A percentile compares a stretch with the other conserved stretches of the same genome.
These are phyloP conservation scores for Avena sativa DNA, from an alignment of 176 grass and related monocot species.

Conservation along the genomic window DNA sequence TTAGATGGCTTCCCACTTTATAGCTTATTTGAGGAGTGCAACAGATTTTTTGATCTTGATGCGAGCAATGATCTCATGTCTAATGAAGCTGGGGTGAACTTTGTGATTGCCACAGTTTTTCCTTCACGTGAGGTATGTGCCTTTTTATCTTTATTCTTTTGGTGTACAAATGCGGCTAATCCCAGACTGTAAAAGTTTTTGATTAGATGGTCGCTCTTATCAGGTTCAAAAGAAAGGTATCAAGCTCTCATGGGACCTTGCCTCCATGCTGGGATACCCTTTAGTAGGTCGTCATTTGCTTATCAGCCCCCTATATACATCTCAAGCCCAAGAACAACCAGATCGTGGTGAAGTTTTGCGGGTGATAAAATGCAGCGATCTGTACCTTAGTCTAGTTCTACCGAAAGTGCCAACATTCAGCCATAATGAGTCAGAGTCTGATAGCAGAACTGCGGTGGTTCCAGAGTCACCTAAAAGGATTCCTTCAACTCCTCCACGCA, in stretches of 20 bases:
- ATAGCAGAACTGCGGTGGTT: slow-evolving; percentile 28
- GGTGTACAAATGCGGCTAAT: slow-evolving; percentile 19
- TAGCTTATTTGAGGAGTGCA: slow-evolving; percentile 58
- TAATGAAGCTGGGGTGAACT: slow-evolving; percentile 59
- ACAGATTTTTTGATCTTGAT: slow-evolving; percentile 60
- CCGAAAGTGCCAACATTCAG: slow-evolving; percentile 41
- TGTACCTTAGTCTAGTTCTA: slow-evolving; percentile 69
- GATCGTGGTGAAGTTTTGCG: slow-evolving; percentile 39
- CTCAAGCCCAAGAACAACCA: slow-evolving; percentile 19
- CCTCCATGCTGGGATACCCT: slow-evolving; percentile 70
- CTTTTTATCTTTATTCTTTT: slow-evolving; percentile 14
- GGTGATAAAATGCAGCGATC: slow-evolving; percentile 62
- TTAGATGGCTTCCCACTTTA: slow-evolving; percentile 48
- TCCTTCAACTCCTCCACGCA: slow-evolving; percentile 41
- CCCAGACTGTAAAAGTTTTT: slow-evolving; percentile 31
- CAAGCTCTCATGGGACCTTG: slow-evolving; percentile 87
- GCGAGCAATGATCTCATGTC: slow-evolving; percentile 44
- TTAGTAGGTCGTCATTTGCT: slow-evolving; percentile 57
- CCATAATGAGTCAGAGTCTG: slow-evolving; percentile 27
- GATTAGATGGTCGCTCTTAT: slow-evolving; percentile 14
- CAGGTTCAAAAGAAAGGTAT: slow-evolving; percentile 83
- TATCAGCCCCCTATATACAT: slow-evolving; percentile 61
- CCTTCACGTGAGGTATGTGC: slow-evolving; percentile 63
- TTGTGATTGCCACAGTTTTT: slow-evolving; percentile 77
- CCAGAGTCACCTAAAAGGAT: slow-evolving; percentile 53